Percentiles rank a stretch among this genome's conserved stretches.
These are phyloP conservation scores for Pisolithus sp. DNA, from an alignment of 768 basidiomycete genomes.

Conservation along the genomic window DNA sequence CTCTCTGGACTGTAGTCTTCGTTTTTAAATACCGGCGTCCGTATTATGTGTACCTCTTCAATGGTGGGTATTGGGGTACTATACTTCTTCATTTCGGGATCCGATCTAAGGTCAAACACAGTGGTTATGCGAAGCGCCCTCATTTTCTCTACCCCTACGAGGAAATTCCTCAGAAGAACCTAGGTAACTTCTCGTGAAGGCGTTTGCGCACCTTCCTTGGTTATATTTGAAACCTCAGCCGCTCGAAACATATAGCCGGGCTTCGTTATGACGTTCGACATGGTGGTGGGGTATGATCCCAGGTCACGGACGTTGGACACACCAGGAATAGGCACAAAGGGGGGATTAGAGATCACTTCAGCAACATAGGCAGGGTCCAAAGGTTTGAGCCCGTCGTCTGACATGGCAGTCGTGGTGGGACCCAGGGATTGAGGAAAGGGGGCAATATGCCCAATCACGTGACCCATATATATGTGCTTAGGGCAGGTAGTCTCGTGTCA, in stretches of 20 bases:
- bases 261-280: slow-evolving; percentile 47
- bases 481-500: slow-evolving; percentile 42
- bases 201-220: slow-evolving; percentile 51
- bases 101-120: slow-evolving; percentile 74
- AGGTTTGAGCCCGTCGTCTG: slow-evolving; percentile 42
- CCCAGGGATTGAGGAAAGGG: neutral
- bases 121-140: slow-evolving; percentile 56
- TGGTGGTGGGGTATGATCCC: slow-evolving; percentile 50
- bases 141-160: slow-evolving; percentile 51
- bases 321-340: slow-evolving; percentile 66
- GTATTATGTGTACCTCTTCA: slow-evolving; percentile 54
- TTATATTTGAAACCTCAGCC: slow-evolving; percentile 68
- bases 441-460: neutral
- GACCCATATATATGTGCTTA: slow-evolving; percentile 20
- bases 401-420: slow-evolving; percentile 17
- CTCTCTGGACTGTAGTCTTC: slow-evolving; percentile 81
- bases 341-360: slow-evolving; percentile 57
- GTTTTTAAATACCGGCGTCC: slow-evolving; percentile 55
- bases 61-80: slow-evolving; percentile 57
- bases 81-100: slow-evolving; percentile 74
- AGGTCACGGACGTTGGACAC: slow-evolving; percentile 74
- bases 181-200: neutral
- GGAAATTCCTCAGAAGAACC: slow-evolving; percentile 1
- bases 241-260: slow-evolving; percentile 57
- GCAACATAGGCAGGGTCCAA: slow-evolving; percentile 62